Evolutionary conservation across 1,139 yeast genomes (phyloP).

Genomic region (Pichia sp.): DNA sequence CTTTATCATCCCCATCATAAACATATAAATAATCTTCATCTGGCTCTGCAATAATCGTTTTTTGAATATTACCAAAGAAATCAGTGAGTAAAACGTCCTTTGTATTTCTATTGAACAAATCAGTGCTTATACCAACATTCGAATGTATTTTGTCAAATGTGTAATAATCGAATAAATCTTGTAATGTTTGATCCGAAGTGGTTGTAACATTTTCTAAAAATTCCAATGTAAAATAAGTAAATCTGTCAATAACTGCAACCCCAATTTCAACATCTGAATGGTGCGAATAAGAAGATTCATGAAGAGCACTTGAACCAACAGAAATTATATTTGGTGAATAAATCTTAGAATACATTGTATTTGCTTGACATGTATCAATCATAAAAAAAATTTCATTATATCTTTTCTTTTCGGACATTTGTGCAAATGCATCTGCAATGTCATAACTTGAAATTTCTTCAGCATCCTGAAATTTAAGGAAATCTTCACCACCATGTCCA

Average conservation of each 20-base stretch:
- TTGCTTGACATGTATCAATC: constrained; percentile 99
- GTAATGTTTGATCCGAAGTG: constrained; percentile 67
- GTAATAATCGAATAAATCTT: constrained; percentile 78
- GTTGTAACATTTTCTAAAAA: constrained; percentile 76
- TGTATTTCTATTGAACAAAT: constrained; percentile 62
- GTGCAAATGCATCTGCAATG: constrained; percentile 94
- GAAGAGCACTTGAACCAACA: constrained; percentile 86
- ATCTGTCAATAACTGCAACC: constrained; percentile 94
- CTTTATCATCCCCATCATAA: constrained; percentile 10
- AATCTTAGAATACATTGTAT: constrained; percentile 90
- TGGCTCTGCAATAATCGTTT: constrained; percentile 54
- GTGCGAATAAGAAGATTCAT: constrained; percentile 90
- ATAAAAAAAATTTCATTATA: constrained; percentile 93
- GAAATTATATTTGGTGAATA: constrained; percentile 90
- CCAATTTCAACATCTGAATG: constrained; percentile 95
- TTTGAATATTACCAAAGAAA: constrained; percentile 90
- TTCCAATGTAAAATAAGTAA: constrained; percentile 87
- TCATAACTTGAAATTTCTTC: constrained; percentile 95
- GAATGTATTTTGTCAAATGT: constrained; percentile 84
- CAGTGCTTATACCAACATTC: constrained; percentile 84
- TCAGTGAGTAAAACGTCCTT: constrained; percentile 77
- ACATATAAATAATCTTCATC: constrained; percentile 9
- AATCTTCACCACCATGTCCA: constrained; percentile 98
- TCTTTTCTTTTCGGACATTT: constrained; percentile 92
- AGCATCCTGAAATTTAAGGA: constrained; percentile 94